Conservation (phyloP, 192 early-diverging fungal species). For the Dimargaris xerosporica region DNA sequence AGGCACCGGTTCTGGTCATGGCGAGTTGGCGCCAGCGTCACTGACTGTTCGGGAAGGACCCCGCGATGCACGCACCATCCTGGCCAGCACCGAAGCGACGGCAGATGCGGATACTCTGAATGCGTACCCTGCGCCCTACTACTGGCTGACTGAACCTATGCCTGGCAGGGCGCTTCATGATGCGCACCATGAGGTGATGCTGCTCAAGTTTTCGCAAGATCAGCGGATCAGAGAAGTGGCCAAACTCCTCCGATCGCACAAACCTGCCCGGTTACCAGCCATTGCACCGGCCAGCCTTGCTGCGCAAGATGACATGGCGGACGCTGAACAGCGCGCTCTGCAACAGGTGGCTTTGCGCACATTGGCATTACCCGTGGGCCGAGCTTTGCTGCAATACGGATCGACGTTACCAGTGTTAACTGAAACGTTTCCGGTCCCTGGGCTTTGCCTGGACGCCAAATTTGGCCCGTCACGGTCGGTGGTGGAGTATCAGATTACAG, state of each 20-base stretch:
- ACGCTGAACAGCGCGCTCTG: constrained; percentile 33
- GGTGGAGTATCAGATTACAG: constrained; percentile 29
- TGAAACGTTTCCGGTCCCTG: constrained; percentile 40
- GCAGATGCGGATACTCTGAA: not conserved
- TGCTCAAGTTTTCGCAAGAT: constrained; percentile 37
- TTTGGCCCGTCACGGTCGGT: constrained; percentile 38
- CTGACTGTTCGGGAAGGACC: not conserved
- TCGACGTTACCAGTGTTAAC: constrained; percentile 29
- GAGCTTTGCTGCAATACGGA: constrained; percentile 42
- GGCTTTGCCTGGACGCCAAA: constrained; percentile 32
- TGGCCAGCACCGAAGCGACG: not conserved
- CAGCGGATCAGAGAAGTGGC: constrained; percentile 34
- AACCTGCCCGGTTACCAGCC: constrained; percentile 16
- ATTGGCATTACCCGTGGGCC: constrained; percentile 39
- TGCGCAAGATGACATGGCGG: constrained; percentile 22
- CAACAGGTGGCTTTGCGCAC: constrained; percentile 26
- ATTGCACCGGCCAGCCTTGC: constrained; percentile 15
- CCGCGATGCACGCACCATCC: not conserved
- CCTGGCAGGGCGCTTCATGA: not conserved
- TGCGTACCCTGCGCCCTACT: not conserved
- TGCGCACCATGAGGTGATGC: constrained; percentile 30
- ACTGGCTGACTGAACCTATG: constrained; percentile 11
- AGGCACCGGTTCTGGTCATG: not conserved
- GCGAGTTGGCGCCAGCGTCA: not conserved
- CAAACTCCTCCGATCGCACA: constrained; percentile 28